phyloP scores from a whole-genome alignment of 83 land plant genomes.

The Picea abies region DNA sequence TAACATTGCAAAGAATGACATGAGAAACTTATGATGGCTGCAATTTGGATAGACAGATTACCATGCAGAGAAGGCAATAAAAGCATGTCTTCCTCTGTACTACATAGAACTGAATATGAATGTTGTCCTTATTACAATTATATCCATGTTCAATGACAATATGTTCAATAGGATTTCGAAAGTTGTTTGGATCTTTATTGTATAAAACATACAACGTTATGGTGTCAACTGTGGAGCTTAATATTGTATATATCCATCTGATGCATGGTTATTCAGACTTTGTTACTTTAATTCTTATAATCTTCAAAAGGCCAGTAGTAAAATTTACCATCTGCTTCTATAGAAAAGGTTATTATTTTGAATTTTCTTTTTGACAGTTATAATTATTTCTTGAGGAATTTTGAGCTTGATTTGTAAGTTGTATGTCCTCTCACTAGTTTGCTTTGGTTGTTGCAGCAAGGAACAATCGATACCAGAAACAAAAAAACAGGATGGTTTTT shows the following conservation, averaged over 20 bases:
- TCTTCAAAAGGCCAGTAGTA: background rate
- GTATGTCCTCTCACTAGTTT: background rate
- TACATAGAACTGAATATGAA: too few relatives aligned
- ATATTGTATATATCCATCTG: background rate
- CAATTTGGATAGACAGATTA: too few relatives aligned
- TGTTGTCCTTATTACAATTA: too few relatives aligned
- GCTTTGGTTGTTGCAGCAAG: constrained; percentile 44
- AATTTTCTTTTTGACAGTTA: background rate
- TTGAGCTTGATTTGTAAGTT: background rate
- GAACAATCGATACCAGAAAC: constrained; percentile 58
- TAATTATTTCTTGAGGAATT: background rate
- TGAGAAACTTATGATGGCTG: too few relatives aligned
- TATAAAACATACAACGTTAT: background rate
- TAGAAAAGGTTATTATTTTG: background rate
- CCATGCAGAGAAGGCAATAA: too few relatives aligned
- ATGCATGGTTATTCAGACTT: background rate
- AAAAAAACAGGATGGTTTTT: constrained; percentile 57
- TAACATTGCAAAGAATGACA: too few relatives aligned
- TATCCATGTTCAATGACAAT: too few relatives aligned
- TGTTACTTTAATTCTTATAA: background rate
- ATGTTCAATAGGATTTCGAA: too few relatives aligned
- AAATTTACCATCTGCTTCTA: background rate
- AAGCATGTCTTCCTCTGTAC: too few relatives aligned
- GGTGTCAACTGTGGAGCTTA: background rate
- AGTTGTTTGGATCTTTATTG: too few relatives aligned